Conservation (phyloP, 805 yeast species). For the Lachancea nothofagi region DNA sequence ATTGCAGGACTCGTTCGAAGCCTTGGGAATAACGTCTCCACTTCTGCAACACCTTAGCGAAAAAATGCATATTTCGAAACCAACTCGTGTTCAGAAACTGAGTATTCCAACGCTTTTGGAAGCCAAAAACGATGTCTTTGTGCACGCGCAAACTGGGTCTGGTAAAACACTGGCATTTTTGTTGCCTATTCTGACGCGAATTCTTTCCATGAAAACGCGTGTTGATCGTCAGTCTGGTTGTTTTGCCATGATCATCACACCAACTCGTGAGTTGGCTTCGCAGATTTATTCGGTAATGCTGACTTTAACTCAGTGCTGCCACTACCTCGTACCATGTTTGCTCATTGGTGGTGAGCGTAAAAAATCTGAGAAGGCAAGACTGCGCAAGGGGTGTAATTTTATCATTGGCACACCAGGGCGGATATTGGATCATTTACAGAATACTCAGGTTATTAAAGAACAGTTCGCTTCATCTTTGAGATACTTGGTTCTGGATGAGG, state of each 20-base stretch:
- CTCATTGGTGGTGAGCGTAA: conserved; percentile 98
- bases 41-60: conserved; percentile 51
- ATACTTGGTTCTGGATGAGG: conserved; percentile 93
- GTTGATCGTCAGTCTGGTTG: conserved; percentile 67
- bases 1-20: conserved; percentile 53
- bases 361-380: conserved; percentile 91
- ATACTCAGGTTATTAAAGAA: conserved; percentile 67
- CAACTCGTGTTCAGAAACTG: conserved; percentile 82
- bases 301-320: conserved; percentile 66
- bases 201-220: conserved; percentile 49
- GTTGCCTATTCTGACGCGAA: conserved; percentile 71
- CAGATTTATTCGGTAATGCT: conserved; percentile 84
- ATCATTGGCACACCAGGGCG: conserved; percentile 98
- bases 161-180: conserved; percentile 91
- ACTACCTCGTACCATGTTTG: conserved; percentile 87
- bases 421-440: conserved; percentile 87
- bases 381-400: conserved; percentile 92
- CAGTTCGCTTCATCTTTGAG: conserved; percentile 57
- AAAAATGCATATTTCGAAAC: conserved; percentile 51
- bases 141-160: conserved; percentile 97
- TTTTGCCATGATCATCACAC: conserved; percentile 83
- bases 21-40: conserved; percentile 58
- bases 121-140: conserved; percentile 60
- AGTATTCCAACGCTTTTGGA: conserved; percentile 60
- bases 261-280: conserved; percentile 90